Evolutionary conservation across 176 grass and related monocot species (phyloP).

Genomic region (Carex pumila): DNA sequence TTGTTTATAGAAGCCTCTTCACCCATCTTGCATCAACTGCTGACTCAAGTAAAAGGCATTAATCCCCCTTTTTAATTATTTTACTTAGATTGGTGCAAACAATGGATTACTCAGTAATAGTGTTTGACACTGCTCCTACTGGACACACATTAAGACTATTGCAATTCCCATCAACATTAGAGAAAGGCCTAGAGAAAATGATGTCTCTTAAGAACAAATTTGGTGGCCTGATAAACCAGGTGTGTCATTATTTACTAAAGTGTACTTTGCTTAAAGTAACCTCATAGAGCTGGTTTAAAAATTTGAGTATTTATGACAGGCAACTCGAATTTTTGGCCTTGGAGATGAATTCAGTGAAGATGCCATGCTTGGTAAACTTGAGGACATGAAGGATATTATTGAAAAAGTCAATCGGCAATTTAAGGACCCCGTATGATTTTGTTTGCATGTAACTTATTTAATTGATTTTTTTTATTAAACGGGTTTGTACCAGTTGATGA

Average conservation of each 20-base stretch:
- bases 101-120: conserved; percentile 99
- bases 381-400: conserved; percentile 95
- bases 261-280: conserved; percentile 1
- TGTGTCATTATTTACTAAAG: conserved; percentile 32
- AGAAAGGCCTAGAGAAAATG: conserved; percentile 96
- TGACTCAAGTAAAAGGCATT: not conserved
- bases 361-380: conserved; percentile 89
- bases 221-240: conserved; percentile 89
- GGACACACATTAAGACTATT: conserved; percentile 91
- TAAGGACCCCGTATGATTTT: conserved; percentile 91
- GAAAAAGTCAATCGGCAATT: conserved; percentile 99
- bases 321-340: conserved; percentile 87
- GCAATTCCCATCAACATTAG: conserved; percentile 94
- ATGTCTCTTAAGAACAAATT: conserved; percentile 94
- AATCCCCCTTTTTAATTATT: not conserved
- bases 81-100: conserved; percentile 87
- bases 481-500: not conserved
- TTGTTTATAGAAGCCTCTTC: not conserved
- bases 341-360: conserved; percentile 96
- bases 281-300: not conserved
- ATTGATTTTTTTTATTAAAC: not conserved
- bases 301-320: conserved; percentile 38
- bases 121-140: conserved; percentile 99
- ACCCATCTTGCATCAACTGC: not conserved
- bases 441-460: conserved; percentile 1